Evolutionary conservation across 176 grass and related monocot genomes (phyloP), one percentile per base, ranked within the genome.

Genomic region (Olyra latifolia): DNA sequence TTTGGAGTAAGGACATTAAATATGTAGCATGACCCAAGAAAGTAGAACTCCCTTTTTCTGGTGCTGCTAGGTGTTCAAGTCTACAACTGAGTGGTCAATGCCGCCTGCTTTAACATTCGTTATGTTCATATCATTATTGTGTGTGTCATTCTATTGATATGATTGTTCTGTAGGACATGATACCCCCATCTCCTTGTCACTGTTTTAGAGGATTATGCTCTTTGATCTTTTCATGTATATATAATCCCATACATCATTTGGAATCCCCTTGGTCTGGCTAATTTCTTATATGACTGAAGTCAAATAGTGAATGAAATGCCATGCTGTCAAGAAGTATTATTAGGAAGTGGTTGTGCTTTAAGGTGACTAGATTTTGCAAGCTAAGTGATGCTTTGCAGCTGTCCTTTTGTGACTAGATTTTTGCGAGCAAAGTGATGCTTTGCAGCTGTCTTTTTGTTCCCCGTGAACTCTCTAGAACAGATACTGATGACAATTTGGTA

Each of bases 401-500:
- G 32, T 35, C 32, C 1, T 3, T 2, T 10, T 12, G 10, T 45
- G 10, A 12, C 1, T 45, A 45, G 11, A 45, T 40, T 50, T 50
- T 35, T 35, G 32, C 5, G 32, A 35, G 32, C 32, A 3, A 35
- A 35, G n/a, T 46, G 38, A 8, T 56, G 20, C 35, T 66, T 58
- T 38, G 57, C 23, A 41, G 5, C 32, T 2, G 32, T 35, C 32
- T 35, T 35, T 35, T 35, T 35, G 32, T 35, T 35, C 32, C 32
- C 32, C 32, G 5, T 35, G 32, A 35, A n/a, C 72, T 53, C 44
- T 61, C 50, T 32, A 7, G 8, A 20, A 54, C 65, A 69, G 7
- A 69, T 64, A 48, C 48, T 59, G 23, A 84, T 87, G 32, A 73
- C 66, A 73, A 22, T 32, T 45, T 80, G 17, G 6, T 69, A 43